Evolutionary conservation across 108 stramenopile species (phyloP).

Genomic region (Pseudonitzschia multistriata): DNA sequence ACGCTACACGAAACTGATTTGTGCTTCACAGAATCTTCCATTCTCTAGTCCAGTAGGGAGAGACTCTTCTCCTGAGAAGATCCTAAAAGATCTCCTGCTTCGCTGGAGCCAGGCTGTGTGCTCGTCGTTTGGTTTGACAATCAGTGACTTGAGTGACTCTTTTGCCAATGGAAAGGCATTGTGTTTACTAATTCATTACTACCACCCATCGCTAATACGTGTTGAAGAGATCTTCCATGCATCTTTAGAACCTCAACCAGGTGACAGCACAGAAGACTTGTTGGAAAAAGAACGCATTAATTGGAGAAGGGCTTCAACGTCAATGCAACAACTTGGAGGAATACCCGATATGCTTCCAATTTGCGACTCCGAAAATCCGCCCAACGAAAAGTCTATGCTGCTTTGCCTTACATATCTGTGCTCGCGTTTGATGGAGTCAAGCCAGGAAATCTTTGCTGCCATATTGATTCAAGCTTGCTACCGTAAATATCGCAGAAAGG

Average conservation of each 20-base stretch:
- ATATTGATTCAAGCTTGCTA: slow-evolving; percentile 58
- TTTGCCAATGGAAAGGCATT: slow-evolving; percentile 87
- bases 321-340: slow-evolving; percentile 77
- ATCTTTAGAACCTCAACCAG: slow-evolving; percentile 4
- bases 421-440: slow-evolving; percentile 85
- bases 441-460: slow-evolving; percentile 66
- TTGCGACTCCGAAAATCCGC: slow-evolving; percentile 61
- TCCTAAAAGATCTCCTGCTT: slow-evolving; percentile 58
- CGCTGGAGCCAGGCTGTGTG: slow-evolving; percentile 85
- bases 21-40: background rate
- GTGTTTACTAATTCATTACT: slow-evolving; percentile 88
- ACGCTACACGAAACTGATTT: background rate
- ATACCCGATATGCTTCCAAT: slow-evolving; percentile 80
- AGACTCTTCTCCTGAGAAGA: slow-evolving; percentile 32
- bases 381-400: slow-evolving; percentile 82
- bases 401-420: slow-evolving; percentile 80
- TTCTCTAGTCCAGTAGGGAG: background rate
- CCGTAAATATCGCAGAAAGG: slow-evolving; percentile 24
- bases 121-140: slow-evolving; percentile 57
- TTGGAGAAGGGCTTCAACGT: slow-evolving; percentile 46
- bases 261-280: slow-evolving; percentile 26
- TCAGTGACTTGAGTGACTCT: slow-evolving; percentile 75
- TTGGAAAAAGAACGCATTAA: slow-evolving; percentile 66
- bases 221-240: slow-evolving; percentile 55
- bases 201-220: slow-evolving; percentile 77